A percentile compares a stretch with the other conserved stretches of the same genome.
Evolutionary conservation across 352 stramenopile genomes (phyloP).

Genomic region (Globisporangium spinosum): DNA sequence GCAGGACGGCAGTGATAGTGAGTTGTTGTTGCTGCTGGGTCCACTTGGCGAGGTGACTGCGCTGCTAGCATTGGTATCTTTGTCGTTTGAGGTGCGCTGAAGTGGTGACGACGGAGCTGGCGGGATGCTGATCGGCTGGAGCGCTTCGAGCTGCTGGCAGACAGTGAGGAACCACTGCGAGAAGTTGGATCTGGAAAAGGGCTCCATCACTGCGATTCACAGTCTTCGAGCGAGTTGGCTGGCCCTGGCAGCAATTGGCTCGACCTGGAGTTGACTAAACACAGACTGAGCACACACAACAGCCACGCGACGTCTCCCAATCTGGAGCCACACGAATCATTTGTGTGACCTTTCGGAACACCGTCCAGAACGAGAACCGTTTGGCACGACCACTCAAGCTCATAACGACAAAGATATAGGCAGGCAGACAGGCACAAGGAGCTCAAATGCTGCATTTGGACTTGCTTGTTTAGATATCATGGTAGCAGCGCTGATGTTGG

Average conservation of each 20-base stretch:
- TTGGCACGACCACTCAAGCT: background rate
- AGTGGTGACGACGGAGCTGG: background rate
- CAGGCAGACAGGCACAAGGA: background rate
- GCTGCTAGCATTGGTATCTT: background rate
- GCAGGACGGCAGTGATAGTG: slow-evolving; percentile 10
- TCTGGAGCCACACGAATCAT: background rate
- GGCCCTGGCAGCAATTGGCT: background rate
- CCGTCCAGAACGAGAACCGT: background rate
- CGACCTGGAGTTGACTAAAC: background rate
- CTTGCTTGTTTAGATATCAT: background rate
- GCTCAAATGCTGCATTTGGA: background rate
- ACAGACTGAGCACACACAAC: background rate
- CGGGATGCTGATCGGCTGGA: slow-evolving; percentile 18
- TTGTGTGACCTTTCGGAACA: background rate
- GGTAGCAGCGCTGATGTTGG: background rate
- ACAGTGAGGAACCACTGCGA: slow-evolving; percentile 24
- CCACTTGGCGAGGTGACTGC: background rate
- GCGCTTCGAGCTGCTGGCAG: slow-evolving; percentile 29
- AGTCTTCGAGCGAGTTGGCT: background rate
- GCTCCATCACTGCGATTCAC: slow-evolving; percentile 6
- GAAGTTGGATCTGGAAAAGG: slow-evolving; percentile 15
- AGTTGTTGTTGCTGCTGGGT: background rate
- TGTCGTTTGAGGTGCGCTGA: slow-evolving; percentile 1
- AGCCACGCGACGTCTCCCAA: background rate
- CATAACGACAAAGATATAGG: background rate